These are phyloP conservation scores for Penstemon davidsonii DNA, from an alignment of 257 asterid species.

Conservation along the genomic window DNA sequence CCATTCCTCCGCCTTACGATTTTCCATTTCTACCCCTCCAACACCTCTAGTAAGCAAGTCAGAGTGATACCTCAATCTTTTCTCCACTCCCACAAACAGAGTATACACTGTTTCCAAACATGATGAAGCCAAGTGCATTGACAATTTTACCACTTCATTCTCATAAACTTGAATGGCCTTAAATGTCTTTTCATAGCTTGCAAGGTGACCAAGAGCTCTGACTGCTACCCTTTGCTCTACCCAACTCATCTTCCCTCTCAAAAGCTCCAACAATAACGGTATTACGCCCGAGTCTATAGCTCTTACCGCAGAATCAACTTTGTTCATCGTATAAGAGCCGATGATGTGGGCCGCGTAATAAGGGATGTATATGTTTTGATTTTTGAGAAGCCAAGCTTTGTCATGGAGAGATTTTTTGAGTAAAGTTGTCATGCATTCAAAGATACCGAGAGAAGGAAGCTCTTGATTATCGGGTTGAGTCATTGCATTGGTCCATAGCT, in stretches of 20 bases:
- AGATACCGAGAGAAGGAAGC: slow-evolving; percentile 64
- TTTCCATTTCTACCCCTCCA: slow-evolving; percentile 61
- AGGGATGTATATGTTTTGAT: slow-evolving; percentile 69
- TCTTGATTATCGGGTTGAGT: slow-evolving; percentile 53
- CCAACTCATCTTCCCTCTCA: slow-evolving; percentile 82
- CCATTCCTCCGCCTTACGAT: slow-evolving; percentile 86
- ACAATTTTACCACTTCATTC: slow-evolving; percentile 52
- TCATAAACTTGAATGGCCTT: slow-evolving; percentile 39
- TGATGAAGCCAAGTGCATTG: slow-evolving; percentile 55
- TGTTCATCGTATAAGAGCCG: slow-evolving; percentile 75
- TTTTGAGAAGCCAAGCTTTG: slow-evolving; percentile 50
- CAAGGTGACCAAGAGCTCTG: slow-evolving; percentile 81
- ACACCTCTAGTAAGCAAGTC: slow-evolving; percentile 68
- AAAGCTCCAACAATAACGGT: slow-evolving; percentile 60
- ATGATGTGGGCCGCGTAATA: slow-evolving; percentile 86
- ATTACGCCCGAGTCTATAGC: slow-evolving; percentile 65
- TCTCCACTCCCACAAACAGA: slow-evolving; percentile 50
- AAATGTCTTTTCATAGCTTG: slow-evolving; percentile 67
- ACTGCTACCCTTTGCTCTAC: slow-evolving; percentile 87
- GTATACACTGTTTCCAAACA: slow-evolving; percentile 57
- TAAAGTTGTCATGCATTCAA: slow-evolving; percentile 62
- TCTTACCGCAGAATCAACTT: slow-evolving; percentile 40
- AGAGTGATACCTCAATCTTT: slow-evolving; percentile 48
- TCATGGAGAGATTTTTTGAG: slow-evolving; percentile 50
- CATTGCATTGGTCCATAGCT: slow-evolving; percentile 78